Base-by-base conservation (phyloP, 805 yeast species). In the Saccharomycopsis microspora region DNA sequence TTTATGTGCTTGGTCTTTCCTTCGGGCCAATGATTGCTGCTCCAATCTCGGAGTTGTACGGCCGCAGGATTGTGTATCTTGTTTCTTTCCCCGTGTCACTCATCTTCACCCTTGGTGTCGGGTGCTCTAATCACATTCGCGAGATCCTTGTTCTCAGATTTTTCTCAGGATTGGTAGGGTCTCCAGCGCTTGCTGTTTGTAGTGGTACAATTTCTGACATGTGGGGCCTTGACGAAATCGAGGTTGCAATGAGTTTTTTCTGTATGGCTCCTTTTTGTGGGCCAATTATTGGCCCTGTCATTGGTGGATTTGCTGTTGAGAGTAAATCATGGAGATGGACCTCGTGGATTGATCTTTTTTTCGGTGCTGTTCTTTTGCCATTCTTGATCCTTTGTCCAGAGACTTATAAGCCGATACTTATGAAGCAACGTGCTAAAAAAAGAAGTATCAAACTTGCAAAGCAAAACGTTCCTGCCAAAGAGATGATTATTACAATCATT, bases 181-280 rank as follows among this genome's bases (percentile, higher is more conserved):
- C 89, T 1, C 94, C 93, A 3, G 87, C 89, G 1, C 70, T 87
- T 65, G 81, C 95, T 6, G 77, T 85, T 54, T 90, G 87, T 8
- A 87, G 89, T 46, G 96, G 95, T 54, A 80, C 93, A 4, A 76
- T 87, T 52, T 67, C 80, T 47, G 96, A 87, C 64, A 64, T 86
- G 43, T 87, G 89, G 80, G 73, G 70, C 27, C 76, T 80, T 34
- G 72, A 74, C 39, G 77, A 78, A 59, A 64, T 79, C 58, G 83
- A 87, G 10, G 56, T 80, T 3, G 88, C 94, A n/a, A 75, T 84
- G 80, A 75, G 84, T 3, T 63, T 79, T n/a, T 85, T 82, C 65
- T 80, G 89, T 61, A 63, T 83, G 48, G 84, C 88, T 8, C 88
- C 93, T 28, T 80, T 85, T 55, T 69, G 80, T 59, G 95, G 95